Evolutionary conservation across 768 basidiomycete genomes (phyloP).

Genomic region (Lactarius quietus): DNA sequence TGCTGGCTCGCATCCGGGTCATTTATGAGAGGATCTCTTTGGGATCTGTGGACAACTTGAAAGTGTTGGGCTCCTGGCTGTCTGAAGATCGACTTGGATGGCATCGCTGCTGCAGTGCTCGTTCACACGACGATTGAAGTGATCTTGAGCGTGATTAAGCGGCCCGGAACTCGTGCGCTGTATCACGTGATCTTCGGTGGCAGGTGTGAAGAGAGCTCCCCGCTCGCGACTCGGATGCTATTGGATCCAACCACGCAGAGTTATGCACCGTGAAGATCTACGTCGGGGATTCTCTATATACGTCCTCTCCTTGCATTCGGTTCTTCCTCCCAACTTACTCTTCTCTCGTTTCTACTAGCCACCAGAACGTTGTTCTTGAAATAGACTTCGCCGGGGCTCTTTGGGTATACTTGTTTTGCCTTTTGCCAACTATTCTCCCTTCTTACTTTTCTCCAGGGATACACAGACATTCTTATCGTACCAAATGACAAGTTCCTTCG

Average conservation of each 20-base stretch:
- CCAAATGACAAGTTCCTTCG: slow-evolving; percentile 77
- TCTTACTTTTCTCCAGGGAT: slow-evolving; percentile 53
- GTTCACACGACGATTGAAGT: background rate
- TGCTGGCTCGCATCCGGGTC: slow-evolving; percentile 85
- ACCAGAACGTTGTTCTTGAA: slow-evolving; percentile 94
- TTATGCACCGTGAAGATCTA: slow-evolving; percentile 70
- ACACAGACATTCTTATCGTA: slow-evolving; percentile 86
- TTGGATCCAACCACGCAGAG: slow-evolving; percentile 22
- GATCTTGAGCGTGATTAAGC: background rate
- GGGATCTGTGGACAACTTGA: slow-evolving; percentile 95
- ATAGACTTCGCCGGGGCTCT: slow-evolving; percentile 87
- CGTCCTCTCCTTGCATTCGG: slow-evolving; percentile 44
- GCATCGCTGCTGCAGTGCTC: slow-evolving; percentile 42
- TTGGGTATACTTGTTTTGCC: slow-evolving; percentile 53
- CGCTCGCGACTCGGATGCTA: background rate
- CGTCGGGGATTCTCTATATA: slow-evolving; percentile 90
- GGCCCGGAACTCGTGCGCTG: background rate
- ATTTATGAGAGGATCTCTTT: slow-evolving; percentile 91
- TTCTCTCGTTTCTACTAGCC: slow-evolving; percentile 68
- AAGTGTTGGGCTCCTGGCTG: slow-evolving; percentile 90
- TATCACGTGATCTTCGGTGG: slow-evolving; percentile 8
- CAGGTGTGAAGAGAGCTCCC: background rate
- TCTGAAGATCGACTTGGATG: slow-evolving; percentile 83
- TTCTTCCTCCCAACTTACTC: slow-evolving; percentile 39
- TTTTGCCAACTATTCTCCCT: slow-evolving; percentile 17